Evolutionary conservation across 768 basidiomycete genomes (phyloP), one percentile per base, ranked within the genome.

Genomic region (Sporobolomyces pararoseus): DNA sequence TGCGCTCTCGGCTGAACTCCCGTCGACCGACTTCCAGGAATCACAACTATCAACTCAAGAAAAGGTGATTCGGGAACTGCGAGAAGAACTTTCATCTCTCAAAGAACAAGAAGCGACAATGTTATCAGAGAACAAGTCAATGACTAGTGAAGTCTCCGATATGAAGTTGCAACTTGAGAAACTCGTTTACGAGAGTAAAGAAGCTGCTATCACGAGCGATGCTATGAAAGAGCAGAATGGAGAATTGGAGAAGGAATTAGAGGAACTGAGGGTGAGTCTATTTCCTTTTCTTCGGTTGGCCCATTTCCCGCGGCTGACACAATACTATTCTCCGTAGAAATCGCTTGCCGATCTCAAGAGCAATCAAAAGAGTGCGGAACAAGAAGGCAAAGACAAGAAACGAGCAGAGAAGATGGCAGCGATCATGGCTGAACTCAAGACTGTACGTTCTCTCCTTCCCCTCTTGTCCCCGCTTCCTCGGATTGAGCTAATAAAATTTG

Each of bases 381-480:
- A 87, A 37, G 96, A 98, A 79, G 96, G 97, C 79, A 97, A 94
- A 82, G 96, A 99, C 84, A 96, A 91, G 84, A 87, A 90, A 80
- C 98, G 98, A 81, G 92, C 95, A 77, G 95, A 98, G 83, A 97
- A 97, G 84, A 91, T 99, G 90, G 93, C 91, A 13, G 83, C 93
- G 74, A 96, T 99, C 91, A 97, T 99, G 95, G 91, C 95, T 67
- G 94, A 95, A 80, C 95, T 99, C 75, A 94, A 98, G 80, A 85
- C 89, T 71, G 95, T 59, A 14, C 31, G 53, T n/a, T 35, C 10
- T 12, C 31, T 95, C 74, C 77, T 89, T 71, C 27, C 52, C 59
- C 16, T 27, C 63, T 65, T 55, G 39, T 42, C 39, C 17, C 21
- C 39, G 17, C 39, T 42, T 17, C 17, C 17, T 9, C 17, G 39